Evolutionary conservation across 2,329 filamentous ascomycete genomes (phyloP), one percentile per base, ranked within the genome.

Genomic region (Diaporthe ilicicola): DNA sequence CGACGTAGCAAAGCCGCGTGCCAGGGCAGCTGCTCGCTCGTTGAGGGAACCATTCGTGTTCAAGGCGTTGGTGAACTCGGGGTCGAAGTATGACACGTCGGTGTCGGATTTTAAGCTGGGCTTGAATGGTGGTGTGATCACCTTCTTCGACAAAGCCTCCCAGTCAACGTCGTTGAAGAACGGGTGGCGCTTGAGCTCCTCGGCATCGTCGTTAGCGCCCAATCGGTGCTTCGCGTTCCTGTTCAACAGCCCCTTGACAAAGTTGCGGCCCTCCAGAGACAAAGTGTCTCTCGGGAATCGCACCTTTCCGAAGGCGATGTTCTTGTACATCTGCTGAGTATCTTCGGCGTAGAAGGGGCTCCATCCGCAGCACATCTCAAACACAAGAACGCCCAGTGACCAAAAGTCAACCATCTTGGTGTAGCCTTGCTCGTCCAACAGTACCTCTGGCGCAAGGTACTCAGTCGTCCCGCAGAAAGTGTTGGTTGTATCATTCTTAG

Each of bases 351-450:
- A 99, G 83, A 99, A 99, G 0, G 96, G 96, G 77, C 94, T 98
- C 96, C 96, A 99, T 42, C 96, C 96, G 77, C 96, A 99, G 85
- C 96, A 99, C 96, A 99, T 99, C 82, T 99, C 96, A 77, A 99
- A 99, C 1, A 99, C 96, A 68, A 99, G 87, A 59, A 99, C 96
- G 70, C 96, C 96, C 15, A 99, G 87, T 1, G 96, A 99, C 96
- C 96, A 99, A 81, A 98, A 99, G 81, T 99, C 96, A 8, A 99
- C 96, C 96, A 99, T 98, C 84, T 98, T 98, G 68, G 96, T 98
- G 82, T 99, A 99, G 42, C 96, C 96, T 77, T 94, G 93, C 84
- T 99, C 96, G 76, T 99, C 96, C 54, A 99, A 85, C 17, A 99
- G 87, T 3, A 98, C 96, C 79, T 99, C 96, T 0, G 96, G 96